Evolutionary conservation across 1,284 basidiomycete genomes (phyloP).

Genomic region (Phaffia rhodozyma): DNA sequence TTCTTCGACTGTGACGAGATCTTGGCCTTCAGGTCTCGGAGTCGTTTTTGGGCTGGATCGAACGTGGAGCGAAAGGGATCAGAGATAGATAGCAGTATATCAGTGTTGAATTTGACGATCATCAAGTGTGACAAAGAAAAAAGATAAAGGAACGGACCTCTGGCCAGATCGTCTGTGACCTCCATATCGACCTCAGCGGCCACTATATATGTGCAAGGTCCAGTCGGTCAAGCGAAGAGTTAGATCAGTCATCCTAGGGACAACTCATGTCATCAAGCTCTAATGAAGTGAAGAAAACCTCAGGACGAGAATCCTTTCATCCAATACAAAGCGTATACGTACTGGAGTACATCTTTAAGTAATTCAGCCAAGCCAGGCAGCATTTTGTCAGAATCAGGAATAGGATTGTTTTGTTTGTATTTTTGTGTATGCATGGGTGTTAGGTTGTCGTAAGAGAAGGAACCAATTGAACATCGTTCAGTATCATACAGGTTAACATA

Average conservation of each 20-base stretch:
- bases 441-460: too few relatives aligned
- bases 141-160: slow-evolving; percentile 48
- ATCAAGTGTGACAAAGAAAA: background rate
- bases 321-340: too few relatives aligned
- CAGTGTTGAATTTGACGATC: background rate
- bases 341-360: background rate
- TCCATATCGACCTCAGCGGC: slow-evolving; percentile 98
- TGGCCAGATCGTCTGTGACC: slow-evolving; percentile 91
- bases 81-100: background rate
- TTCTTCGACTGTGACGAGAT: slow-evolving; percentile 98
- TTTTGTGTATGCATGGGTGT: too few relatives aligned
- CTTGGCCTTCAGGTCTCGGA: slow-evolving; percentile 90
- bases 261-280: too few relatives aligned
- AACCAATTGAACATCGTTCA: too few relatives aligned
- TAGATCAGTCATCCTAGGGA: too few relatives aligned
- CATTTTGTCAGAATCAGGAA: background rate
- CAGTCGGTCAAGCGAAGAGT: slow-evolving; percentile 52
- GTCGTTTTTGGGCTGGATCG: slow-evolving; percentile 72
- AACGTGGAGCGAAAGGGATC: background rate
- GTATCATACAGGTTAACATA: too few relatives aligned
- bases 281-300: too few relatives aligned
- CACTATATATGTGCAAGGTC: slow-evolving; percentile 40
- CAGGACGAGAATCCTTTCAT: too few relatives aligned
- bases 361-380: background rate
- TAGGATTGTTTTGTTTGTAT: too few relatives aligned